These are phyloP conservation scores for Termitomyces sp. DNA, from an alignment of 768 basidiomycete genomes.

Conservation along the genomic window DNA sequence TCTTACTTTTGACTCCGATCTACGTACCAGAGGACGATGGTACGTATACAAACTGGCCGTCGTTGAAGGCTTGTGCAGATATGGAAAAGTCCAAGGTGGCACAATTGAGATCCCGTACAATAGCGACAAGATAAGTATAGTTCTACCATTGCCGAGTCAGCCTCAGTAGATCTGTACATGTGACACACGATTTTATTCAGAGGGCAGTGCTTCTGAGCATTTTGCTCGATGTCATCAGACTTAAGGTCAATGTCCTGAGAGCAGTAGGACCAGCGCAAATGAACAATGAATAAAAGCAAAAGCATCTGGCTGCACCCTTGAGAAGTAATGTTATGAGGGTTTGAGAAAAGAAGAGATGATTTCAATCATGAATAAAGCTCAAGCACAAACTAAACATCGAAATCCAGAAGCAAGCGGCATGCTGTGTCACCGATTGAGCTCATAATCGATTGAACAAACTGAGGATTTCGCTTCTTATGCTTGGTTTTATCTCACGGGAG, in stretches of 20 bases:
- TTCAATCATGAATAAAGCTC: too few species aligned
- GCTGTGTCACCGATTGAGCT: neutral
- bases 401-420: neutral
- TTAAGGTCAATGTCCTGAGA: neutral
- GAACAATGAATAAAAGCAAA: neutral
- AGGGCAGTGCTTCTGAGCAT: neutral
- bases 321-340: neutral
- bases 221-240: neutral
- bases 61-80: neutral
- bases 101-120: neutral
- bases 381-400: neutral
- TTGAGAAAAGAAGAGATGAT: neutral
- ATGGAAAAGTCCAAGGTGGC: neutral
- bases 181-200: neutral
- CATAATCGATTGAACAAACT: neutral
- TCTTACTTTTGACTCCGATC: neutral
- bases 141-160: neutral
- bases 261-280: neutral
- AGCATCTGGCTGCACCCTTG: neutral
- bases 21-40: neutral
- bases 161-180: neutral
- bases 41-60: neutral
- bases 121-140: neutral
- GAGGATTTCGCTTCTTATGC: too few species aligned
- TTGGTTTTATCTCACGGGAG: neutral